Percentiles rank a stretch among this genome's conserved stretches.
phyloP scores from a whole-genome alignment of 2,329 filamentous ascomycete species.

The Ophiocordyceps camponoti-floridani region DNA sequence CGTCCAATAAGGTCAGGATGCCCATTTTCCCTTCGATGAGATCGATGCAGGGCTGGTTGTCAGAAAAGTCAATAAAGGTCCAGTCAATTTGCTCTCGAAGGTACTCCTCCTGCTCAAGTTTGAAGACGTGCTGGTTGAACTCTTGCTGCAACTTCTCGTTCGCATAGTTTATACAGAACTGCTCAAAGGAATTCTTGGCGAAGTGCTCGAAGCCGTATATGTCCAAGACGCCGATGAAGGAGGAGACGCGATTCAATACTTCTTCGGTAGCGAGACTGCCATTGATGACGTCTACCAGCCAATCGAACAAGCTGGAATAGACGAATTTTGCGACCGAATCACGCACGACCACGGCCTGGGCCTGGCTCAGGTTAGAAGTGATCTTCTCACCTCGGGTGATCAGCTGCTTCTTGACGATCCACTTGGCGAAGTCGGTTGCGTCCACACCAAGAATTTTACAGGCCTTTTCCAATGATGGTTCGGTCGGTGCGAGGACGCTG shows the following conservation, averaged over 20 bases:
- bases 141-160: constrained; percentile 99
- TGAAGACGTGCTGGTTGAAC: constrained; percentile 99
- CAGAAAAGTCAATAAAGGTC: constrained; percentile 98
- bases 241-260: constrained; percentile 62
- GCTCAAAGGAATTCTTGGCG: constrained; percentile 98
- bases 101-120: constrained; percentile 96
- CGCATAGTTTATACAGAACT: constrained; percentile 99
- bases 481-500: constrained; percentile 61
- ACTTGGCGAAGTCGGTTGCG: constrained; percentile 73
- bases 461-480: constrained; percentile 68
- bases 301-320: constrained; percentile 96
- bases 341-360: constrained; percentile 83
- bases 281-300: constrained; percentile 97
- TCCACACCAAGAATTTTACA: constrained; percentile 79
- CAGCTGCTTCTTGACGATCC: constrained; percentile 98
- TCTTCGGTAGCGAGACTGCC: constrained; percentile 74
- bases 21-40: constrained; percentile 94
- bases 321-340: constrained; percentile 98
- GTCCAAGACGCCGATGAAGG: constrained; percentile 96
- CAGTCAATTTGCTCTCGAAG: constrained; percentile 92
- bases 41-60: constrained; percentile 98
- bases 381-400: constrained; percentile 96
- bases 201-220: constrained; percentile 99
- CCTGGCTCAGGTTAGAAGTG: constrained; percentile 81
- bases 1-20: constrained; percentile 79